phyloP scores from a whole-genome alignment of 2,329 filamentous ascomycete species.

The Aquanectria penicillioides region DNA sequence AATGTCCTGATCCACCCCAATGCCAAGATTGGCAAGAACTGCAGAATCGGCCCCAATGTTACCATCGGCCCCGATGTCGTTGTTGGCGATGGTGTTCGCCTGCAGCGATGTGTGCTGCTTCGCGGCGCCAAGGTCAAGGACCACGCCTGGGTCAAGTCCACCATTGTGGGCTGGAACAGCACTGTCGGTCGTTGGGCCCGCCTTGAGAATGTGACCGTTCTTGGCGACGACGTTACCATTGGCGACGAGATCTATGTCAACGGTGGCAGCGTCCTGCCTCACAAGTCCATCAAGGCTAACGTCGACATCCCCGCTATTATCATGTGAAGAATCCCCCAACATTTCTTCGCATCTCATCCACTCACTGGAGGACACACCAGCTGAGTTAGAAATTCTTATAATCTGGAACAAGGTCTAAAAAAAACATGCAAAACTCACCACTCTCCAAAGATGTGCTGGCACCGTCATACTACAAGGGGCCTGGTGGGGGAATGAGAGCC shows the following conservation, averaged over 20 bases:
- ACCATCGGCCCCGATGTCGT: slow-evolving; percentile 94
- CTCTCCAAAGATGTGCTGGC: slow-evolving; percentile 42
- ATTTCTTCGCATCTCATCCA: slow-evolving; percentile 5
- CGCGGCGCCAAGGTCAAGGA: slow-evolving; percentile 95
- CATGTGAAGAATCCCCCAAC: slow-evolving; percentile 59
- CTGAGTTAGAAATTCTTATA: slow-evolving; percentile 20
- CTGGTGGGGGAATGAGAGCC: slow-evolving; percentile 32
- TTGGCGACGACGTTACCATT: slow-evolving; percentile 97
- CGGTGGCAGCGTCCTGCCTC: slow-evolving; percentile 91
- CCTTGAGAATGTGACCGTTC: slow-evolving; percentile 96
- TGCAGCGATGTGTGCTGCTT: slow-evolving; percentile 92
- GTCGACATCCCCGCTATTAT: slow-evolving; percentile 82
- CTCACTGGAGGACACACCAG: slow-evolving; percentile 37
- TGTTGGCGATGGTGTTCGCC: slow-evolving; percentile 90
- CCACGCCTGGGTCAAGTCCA: slow-evolving; percentile 98
- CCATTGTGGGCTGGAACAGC: slow-evolving; percentile 99
- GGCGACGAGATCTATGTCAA: slow-evolving; percentile 99
- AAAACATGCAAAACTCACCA: slow-evolving; percentile 40
- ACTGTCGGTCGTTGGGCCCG: slow-evolving; percentile 94
- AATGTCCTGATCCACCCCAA: slow-evolving; percentile 96
- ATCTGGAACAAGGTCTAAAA: slow-evolving; percentile 33
- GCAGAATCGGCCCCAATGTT: slow-evolving; percentile 96
- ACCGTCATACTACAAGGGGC: slow-evolving; percentile 37
- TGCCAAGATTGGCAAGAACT: slow-evolving; percentile 98
- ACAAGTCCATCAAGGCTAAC: slow-evolving; percentile 99